Conservation (phyloP, 2,329 filamentous ascomycete species). For the Curvularia sp. region DNA sequence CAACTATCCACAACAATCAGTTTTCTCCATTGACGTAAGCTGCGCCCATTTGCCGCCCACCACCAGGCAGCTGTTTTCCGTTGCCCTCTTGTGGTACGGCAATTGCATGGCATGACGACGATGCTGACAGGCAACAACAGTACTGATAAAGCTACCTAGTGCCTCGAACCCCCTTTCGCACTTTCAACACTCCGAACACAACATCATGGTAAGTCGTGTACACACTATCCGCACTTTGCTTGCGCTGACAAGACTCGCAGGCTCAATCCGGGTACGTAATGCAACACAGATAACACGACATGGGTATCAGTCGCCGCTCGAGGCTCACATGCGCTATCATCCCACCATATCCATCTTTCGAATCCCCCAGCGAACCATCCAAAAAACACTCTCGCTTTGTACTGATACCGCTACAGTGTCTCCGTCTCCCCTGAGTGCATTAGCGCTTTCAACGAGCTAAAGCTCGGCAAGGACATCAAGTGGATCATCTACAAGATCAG, state of each 20-base stretch:
- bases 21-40: slow-evolving; percentile 40
- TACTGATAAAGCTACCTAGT: slow-evolving; percentile 45
- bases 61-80: slow-evolving; percentile 31
- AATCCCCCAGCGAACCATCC: background rate
- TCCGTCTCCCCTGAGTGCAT: slow-evolving; percentile 75
- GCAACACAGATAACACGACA: slow-evolving; percentile 20
- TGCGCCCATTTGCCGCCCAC: slow-evolving; percentile 10
- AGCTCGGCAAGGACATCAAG: slow-evolving; percentile 78
- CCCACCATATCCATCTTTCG: slow-evolving; percentile 11
- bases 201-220: slow-evolving; percentile 46
- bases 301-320: slow-evolving; percentile 24
- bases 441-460: slow-evolving; percentile 76
- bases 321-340: slow-evolving; percentile 14
- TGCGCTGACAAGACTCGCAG: slow-evolving; percentile 38
- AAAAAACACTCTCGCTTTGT: slow-evolving; percentile 1
- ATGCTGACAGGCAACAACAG: slow-evolving; percentile 48
- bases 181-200: slow-evolving; percentile 31
- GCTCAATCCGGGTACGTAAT: slow-evolving; percentile 55
- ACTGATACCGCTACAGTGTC: slow-evolving; percentile 62
- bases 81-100: slow-evolving; percentile 16
- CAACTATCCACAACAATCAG: slow-evolving; percentile 26
- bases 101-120: slow-evolving; percentile 44
- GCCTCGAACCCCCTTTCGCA: slow-evolving; percentile 24
- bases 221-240: background rate
- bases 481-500: slow-evolving; percentile 90